Evolutionary conservation across 2,329 filamentous ascomycete genomes (phyloP).

Genomic region (Rutstroemia sp.): DNA sequence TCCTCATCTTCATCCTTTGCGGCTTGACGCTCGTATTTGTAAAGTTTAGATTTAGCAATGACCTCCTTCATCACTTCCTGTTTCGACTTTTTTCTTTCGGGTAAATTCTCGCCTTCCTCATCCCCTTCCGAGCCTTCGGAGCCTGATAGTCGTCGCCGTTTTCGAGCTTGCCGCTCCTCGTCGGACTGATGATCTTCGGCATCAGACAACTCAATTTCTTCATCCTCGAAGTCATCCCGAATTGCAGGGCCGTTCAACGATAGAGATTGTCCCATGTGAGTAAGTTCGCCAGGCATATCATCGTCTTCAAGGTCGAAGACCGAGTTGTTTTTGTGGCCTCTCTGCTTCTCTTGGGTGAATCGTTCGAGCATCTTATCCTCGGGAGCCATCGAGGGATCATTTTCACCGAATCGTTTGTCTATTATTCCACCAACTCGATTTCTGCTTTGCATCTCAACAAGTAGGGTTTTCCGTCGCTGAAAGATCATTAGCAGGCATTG

Average conservation of each 20-base stretch:
- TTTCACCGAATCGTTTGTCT: conserved; percentile 91
- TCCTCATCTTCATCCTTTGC: conserved; percentile 92
- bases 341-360: conserved; percentile 82
- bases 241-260: conserved; percentile 48
- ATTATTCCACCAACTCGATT: conserved; percentile 90
- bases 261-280: conserved; percentile 74
- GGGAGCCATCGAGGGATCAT: conserved; percentile 86
- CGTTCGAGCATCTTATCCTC: conserved; percentile 89
- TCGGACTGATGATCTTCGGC: conserved; percentile 51
- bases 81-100: conserved; percentile 86
- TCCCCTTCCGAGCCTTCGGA: conserved; percentile 42
- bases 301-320: conserved; percentile 90
- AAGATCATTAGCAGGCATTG: conserved; percentile 11
- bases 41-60: conserved; percentile 90
- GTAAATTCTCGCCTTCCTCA: conserved; percentile 48
- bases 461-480: conserved; percentile 14
- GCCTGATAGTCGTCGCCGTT: conserved; percentile 45
- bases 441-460: conserved; percentile 68
- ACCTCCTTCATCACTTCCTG: conserved; percentile 97
- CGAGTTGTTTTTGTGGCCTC: conserved; percentile 65
- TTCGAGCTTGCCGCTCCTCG: conserved; percentile 46
- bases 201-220: conserved; percentile 54
- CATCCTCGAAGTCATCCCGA: conserved; percentile 73
- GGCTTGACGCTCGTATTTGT: conserved; percentile 92
- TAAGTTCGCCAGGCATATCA: conserved; percentile 61